Evolutionary conservation across 805 yeast species (phyloP), one percentile per base, ranked within the genome.

Genomic region (Saturnispora quitensis): DNA sequence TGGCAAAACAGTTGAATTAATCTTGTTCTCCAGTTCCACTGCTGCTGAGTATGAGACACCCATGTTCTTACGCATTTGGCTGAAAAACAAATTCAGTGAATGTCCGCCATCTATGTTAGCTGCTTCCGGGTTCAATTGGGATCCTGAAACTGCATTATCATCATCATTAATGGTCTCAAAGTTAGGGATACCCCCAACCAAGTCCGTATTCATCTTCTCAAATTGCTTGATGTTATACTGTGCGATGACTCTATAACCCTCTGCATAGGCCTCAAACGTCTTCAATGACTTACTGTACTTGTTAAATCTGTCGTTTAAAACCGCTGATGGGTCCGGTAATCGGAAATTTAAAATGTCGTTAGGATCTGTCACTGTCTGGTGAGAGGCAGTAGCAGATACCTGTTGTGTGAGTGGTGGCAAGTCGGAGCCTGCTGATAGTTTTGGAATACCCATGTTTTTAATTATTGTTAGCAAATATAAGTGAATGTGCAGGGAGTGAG

Each of bases 1-100:
- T 7, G 81, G 80, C 12, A 73, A 48, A 12, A 75, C 65, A 25
- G 69, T 64, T 7, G 63, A 47, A 55, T 62, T 66, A 54, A 74
- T 60, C 49, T 70, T 59, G 36, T 58, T 60, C 54, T 72, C 77
- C n/a, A 72, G 64, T 43, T 74, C 74, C 4, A 51, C 50, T 9
- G 74, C 64, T 43, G 69, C 63, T 47, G 62, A 65, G 48, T 67
- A 57, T 31, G 72, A 57, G 12, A 52, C 55, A 35, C 72, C 74
- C 35, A 63, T 51, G 25, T 60, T 54, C n/a, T 51, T 28, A 40
- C 63, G 56, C 38, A 68, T 51, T 4, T 59, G 40, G 27, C 60
- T 62, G 22, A 67, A 48, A 52, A 67, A 67, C 15, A 55, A 60
- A 50, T 65, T 67, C 27, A 68, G 43, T 48, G 63, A 65, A 5